Evolutionary conservation across 345 rosid species (phyloP).

Genomic region (Camelina hispida): DNA sequence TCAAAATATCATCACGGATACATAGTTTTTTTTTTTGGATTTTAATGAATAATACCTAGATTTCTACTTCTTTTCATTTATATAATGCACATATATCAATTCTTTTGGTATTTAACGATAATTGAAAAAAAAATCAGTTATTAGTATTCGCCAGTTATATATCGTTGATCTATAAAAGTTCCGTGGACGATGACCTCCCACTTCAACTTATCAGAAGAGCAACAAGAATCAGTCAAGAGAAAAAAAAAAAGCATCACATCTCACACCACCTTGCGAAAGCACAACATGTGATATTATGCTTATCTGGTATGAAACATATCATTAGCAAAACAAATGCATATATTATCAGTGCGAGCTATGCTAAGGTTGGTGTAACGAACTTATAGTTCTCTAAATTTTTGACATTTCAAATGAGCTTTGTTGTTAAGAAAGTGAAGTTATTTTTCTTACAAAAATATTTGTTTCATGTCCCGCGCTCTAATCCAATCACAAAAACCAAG

Average conservation of each 20-base stretch:
- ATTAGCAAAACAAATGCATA: too few species aligned
- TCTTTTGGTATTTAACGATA: too few species aligned
- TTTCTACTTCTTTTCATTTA: not conserved
- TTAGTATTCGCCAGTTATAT: not conserved
- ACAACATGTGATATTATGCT: not conserved
- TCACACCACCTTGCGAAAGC: not conserved
- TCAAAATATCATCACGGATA: not conserved
- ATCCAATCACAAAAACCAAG: constrained; percentile 5
- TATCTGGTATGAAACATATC: too few species aligned
- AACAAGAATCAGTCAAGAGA: not conserved
- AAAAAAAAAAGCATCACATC: not conserved
- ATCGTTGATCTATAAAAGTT: not conserved
- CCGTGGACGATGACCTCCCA: not conserved
- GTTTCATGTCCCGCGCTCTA: constrained; percentile 2
- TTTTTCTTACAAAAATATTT: not conserved
- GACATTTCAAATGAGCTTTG: too few species aligned
- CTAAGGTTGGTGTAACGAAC: too few species aligned
- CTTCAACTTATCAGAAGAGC: not conserved
- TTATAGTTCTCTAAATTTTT: too few species aligned
- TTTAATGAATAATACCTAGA: not conserved
- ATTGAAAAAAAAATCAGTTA: not conserved
- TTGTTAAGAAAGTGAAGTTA: not conserved
- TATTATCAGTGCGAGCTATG: too few species aligned
- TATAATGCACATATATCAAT: not conserved
- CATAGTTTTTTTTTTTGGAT: not conserved